Conservation (phyloP, 2,329 filamentous ascomycete genomes). For the Neonectria sp. region DNA sequence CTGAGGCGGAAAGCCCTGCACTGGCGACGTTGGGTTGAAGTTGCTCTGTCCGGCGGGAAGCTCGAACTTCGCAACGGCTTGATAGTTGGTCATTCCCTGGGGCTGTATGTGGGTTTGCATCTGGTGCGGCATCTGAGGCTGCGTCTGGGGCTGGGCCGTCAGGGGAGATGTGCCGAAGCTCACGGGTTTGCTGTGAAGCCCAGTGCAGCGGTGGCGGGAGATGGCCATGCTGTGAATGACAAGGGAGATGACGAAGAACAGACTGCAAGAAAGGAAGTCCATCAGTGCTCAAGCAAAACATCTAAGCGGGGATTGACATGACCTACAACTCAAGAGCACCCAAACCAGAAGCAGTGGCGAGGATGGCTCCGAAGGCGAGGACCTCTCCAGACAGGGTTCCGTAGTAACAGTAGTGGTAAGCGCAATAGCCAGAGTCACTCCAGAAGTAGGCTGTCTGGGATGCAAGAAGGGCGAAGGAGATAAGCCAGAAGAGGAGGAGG, state of each 20-base stretch:
- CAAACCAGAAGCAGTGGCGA: constrained; percentile 56
- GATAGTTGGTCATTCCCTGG: background rate
- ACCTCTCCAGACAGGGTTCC: constrained; percentile 11
- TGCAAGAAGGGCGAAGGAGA: constrained; percentile 59
- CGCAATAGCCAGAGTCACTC: constrained; percentile 39
- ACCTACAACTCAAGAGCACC: constrained; percentile 62
- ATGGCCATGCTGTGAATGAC: constrained; percentile 59
- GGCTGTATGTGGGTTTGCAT: background rate
- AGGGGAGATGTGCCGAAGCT: background rate
- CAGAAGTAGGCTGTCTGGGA: constrained; percentile 49
- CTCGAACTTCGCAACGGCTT: background rate
- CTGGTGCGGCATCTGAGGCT: no score
- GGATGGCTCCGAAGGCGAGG: constrained; percentile 46
- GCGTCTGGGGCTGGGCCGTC: background rate
- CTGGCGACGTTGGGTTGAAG: constrained; percentile 1
- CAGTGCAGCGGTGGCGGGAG: constrained; percentile 58
- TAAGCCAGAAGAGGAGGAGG: constrained; percentile 68
- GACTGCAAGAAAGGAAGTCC: constrained; percentile 45
- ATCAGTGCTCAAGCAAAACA: background rate
- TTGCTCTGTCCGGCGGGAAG: background rate
- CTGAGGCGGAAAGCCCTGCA: constrained; percentile 5
- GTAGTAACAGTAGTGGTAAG: constrained; percentile 45
- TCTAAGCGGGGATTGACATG: background rate
- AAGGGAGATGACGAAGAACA: constrained; percentile 60
- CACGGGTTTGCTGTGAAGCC: constrained; percentile 15